Evolutionary conservation across 75 land plant genomes (phyloP), one percentile per base, ranked within the genome.

Genomic region (Cupressus sempervirens): DNA sequence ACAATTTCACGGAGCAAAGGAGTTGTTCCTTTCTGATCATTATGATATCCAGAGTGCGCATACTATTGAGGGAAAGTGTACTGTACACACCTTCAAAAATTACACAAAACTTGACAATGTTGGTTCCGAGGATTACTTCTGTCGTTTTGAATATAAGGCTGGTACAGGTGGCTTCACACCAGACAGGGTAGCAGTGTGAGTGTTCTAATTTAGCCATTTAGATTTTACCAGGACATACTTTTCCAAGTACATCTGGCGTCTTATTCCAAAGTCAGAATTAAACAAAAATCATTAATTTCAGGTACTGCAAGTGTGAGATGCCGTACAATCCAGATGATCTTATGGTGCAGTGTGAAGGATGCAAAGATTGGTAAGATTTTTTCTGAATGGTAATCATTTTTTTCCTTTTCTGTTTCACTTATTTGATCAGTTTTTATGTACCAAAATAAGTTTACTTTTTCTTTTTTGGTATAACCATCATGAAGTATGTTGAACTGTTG

Each of bases 271-370:
- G 29, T 20, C n/a, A 14, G 0, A 52, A n/a, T 54, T 54, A 82
- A 52, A 48, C 13, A 80, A 35, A 4, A 20, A 26, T 30, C 18
- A 84, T 52, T 50, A 10, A 41, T 34, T 88, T 48, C 84, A 90
- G 91, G 84, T 90, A 90, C 84, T 90, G 91, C 84, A 90, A 89
- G 62, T 90, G 91, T 73, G 91, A 90, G 91, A 90, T 90, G 91
- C 91, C 91, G 9, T 90, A 90, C 46, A 90, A 90, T 86, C 91
- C 91, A 46, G 91, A 90, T 80, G 91, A 90, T 84, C 81, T 90
- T 30, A 90, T 90, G 91, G 91, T 90, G 35, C 91, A 90, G 77
- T 90, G 91, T 50, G 91, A 86, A 82, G 81, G 43, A 9, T 90
- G 91, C 83, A 90, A 90, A 83, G 91, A 90, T 81, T 90, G 91